A percentile compares a stretch with the other conserved stretches of the same genome.
Conservation (phyloP, 2,329 filamentous ascomycete genomes). For the Lachnellula willkommii region DNA sequence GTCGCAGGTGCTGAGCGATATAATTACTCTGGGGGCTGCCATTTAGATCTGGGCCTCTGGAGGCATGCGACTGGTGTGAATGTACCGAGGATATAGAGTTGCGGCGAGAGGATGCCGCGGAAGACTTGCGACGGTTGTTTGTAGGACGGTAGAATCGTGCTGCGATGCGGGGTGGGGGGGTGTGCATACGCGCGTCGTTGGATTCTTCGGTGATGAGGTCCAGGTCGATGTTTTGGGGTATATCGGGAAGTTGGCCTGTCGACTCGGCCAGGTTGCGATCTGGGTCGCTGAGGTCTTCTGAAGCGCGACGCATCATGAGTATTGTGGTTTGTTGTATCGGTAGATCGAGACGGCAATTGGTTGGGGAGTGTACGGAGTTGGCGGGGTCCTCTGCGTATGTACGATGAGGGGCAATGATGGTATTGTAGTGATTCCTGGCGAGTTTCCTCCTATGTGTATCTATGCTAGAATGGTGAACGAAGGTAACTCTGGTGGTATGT, state of each 20-base stretch:
- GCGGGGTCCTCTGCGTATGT: too few species aligned
- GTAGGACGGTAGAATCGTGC: conserved; percentile 69
- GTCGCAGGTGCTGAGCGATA: conserved; percentile 71
- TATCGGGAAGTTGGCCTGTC: conserved; percentile 16
- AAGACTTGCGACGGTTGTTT: conserved; percentile 65
- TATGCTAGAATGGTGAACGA: not conserved
- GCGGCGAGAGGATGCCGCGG: conserved; percentile 70
- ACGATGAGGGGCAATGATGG: too few species aligned
- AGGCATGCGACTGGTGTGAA: conserved; percentile 34
- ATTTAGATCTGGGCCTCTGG: conserved; percentile 35
- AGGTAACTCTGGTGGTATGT: not conserved
- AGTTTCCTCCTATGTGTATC: not conserved
- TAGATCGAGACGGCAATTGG: not conserved
- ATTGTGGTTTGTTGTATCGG: not conserved
- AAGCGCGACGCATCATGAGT: conserved; percentile 29
- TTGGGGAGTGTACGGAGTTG: too few species aligned
- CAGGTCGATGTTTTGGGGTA: conserved; percentile 22
- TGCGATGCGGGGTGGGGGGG: conserved; percentile 70
- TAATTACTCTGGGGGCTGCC: conserved; percentile 66
- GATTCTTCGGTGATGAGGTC: conserved; percentile 30
- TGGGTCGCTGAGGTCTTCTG: conserved; percentile 30
- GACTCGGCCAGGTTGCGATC: conserved; percentile 32
- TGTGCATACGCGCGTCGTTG: conserved; percentile 37
- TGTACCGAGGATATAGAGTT: conserved; percentile 75
- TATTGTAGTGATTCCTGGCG: not conserved